Evolutionary conservation across 2,329 filamentous ascomycete species (phyloP).

Genomic region (Aspergillus costaricaensis): DNA sequence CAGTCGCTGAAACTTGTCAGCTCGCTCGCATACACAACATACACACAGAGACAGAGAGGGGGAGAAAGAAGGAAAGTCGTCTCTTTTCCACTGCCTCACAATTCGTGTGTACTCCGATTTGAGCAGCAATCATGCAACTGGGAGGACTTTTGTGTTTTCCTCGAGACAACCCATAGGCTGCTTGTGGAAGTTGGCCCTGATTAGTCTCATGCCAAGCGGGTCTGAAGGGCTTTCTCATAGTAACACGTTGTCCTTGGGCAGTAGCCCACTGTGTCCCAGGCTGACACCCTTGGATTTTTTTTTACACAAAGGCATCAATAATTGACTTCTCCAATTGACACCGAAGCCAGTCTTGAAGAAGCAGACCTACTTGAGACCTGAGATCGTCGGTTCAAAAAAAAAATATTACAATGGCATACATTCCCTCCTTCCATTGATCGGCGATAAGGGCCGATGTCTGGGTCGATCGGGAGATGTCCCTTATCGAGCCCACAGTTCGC

Average conservation of each 20-base stretch:
- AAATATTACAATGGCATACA: background rate
- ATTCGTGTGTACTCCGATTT: background rate
- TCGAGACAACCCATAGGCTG: background rate
- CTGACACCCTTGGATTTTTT: background rate
- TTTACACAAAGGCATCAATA: background rate
- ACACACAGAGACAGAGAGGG: background rate
- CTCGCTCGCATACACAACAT: background rate
- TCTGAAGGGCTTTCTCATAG: background rate
- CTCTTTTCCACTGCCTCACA: background rate
- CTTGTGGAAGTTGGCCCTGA: background rate
- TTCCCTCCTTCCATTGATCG: background rate
- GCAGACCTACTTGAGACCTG: background rate
- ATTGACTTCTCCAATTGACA: background rate
- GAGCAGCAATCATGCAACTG: too few relatives aligned
- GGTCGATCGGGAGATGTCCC: background rate
- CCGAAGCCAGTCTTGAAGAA: background rate
- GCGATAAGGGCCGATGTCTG: conserved; percentile 1
- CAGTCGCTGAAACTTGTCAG: background rate
- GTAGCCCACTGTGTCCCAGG: background rate
- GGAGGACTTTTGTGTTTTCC: too few relatives aligned
- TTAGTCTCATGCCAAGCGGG: background rate
- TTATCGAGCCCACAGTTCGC: background rate
- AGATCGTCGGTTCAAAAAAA: background rate
- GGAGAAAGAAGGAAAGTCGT: background rate
- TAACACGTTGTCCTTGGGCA: background rate